These are phyloP conservation scores for Eustoma russellianum DNA, from an alignment of 257 asterid genomes.

Conservation along the genomic window DNA sequence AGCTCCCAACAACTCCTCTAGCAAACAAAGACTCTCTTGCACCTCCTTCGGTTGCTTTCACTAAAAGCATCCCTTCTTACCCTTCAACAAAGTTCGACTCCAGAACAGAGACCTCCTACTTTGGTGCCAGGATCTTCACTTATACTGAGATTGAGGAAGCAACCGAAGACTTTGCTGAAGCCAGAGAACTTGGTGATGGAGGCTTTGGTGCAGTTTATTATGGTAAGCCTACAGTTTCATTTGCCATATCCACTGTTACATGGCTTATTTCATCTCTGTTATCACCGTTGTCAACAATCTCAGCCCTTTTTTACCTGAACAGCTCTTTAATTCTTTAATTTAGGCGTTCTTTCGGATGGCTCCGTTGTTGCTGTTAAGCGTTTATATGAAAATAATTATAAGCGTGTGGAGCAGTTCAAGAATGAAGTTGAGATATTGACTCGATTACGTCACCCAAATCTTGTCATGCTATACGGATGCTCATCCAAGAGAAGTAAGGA, in stretches of 20 bases:
- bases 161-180: constrained; percentile 50
- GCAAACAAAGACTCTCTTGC: constrained; percentile 25
- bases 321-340: not conserved
- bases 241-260: too few species aligned
- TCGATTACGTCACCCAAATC: constrained; percentile 50
- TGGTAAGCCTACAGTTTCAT: constrained; percentile 30
- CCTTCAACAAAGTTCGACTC: constrained; percentile 48
- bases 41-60: constrained; percentile 31
- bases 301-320: too few species aligned
- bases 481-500: constrained; percentile 75
- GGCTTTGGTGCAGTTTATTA: constrained; percentile 82
- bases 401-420: constrained; percentile 85
- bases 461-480: constrained; percentile 70
- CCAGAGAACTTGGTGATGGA: constrained; percentile 84
- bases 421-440: constrained; percentile 78
- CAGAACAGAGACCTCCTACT: constrained; percentile 41
- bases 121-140: constrained; percentile 68
- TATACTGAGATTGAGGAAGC: constrained; percentile 78
- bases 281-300: too few species aligned
- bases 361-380: constrained; percentile 79
- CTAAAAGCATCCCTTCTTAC: constrained; percentile 59
- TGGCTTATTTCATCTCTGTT: too few species aligned
- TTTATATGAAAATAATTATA: constrained; percentile 70
- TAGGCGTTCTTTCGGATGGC: constrained; percentile 68
- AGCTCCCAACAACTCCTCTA: constrained; percentile 16